Base-by-base conservation (phyloP, 2,329 filamentous ascomycete species). In the Exophiala aquamarina region DNA sequence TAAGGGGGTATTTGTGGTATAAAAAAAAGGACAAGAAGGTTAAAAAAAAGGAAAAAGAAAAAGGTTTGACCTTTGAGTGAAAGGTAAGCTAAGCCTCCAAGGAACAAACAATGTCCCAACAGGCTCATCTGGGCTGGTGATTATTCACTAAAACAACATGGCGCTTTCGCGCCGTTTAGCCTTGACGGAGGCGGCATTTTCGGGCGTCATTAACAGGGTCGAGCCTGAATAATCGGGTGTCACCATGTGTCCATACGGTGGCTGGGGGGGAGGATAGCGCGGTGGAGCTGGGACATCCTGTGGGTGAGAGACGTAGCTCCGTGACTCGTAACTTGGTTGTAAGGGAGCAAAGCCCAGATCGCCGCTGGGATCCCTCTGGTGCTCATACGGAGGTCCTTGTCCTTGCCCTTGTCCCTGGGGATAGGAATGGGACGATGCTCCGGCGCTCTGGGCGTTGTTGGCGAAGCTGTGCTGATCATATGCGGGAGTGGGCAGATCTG, bases 401-500 rank as follows among this genome's bases (percentile, higher is more conserved):
- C n/a, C n/a, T n/a, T n/a, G n/a, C n/a, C n/a, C n/a, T n/a, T n/a
- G n/a, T n/a, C n/a, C n/a, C n/a, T n/a, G n/a, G n/a, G n/a, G n/a
- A n/a, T n/a, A n/a, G n/a, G n/a, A n/a, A n/a, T n/a, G n/a, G n/a
- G n/a, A n/a, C n/a, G n/a, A n/a, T n/a, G n/a, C n/a, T n/a, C n/a
- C n/a, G n/a, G 62, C 65, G 32, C 54, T 51, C 20, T 32, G 35
- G 48, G 48, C 58, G 57, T 40, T 64, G 46, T 48, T 58, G 31
- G 59, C 37, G 61, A 82, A 79, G 8, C 71, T 71, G 8, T 74
- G 76, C 56, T 83, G 79, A 47, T 79, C 76, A 60, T 83, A 83
- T 2, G 75, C 75, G 23, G 82, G 81, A 0, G 81, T 84, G 5
- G 82, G 79, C n/a, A 84, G 67, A 54, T 86, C 81, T 2, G 79